Conservation (phyloP, 352 stramenopile genomes). For the Phytophthora pluvialis region DNA sequence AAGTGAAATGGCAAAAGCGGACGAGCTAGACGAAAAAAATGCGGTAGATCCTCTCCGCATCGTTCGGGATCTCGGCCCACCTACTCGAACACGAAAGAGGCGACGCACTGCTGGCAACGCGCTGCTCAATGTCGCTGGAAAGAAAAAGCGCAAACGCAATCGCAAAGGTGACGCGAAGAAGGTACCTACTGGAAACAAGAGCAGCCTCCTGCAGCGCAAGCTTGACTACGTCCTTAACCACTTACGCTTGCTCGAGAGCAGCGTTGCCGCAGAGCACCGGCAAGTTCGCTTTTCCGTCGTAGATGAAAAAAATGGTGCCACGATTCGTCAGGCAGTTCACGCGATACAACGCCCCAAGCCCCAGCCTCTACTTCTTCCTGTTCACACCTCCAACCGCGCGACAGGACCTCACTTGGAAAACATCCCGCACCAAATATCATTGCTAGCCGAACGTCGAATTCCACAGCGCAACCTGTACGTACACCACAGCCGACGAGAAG, state of each 20-base stretch:
- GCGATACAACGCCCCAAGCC: constrained; percentile 9
- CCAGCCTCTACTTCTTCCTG: constrained; percentile 12
- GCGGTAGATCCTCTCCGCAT: constrained; percentile 6
- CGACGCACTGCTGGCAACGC: constrained; percentile 3
- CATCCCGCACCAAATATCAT: not conserved
- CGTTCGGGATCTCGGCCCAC: constrained; percentile 15
- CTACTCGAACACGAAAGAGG: constrained; percentile 22
- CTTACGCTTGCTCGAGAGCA: constrained; percentile 35
- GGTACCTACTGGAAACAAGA: constrained; percentile 38
- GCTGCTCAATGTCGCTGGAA: constrained; percentile 30
- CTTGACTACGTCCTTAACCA: constrained; percentile 51
- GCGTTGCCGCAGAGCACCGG: constrained; percentile 24
- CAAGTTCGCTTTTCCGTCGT: constrained; percentile 47
- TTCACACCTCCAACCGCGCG: not conserved
- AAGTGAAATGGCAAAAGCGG: constrained; percentile 60
- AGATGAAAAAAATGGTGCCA: constrained; percentile 27
- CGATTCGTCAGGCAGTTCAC: constrained; percentile 38
- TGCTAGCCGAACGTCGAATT: not conserved
- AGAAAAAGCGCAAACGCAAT: constrained; percentile 33
- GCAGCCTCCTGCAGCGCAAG: constrained; percentile 35
- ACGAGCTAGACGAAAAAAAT: constrained; percentile 25
- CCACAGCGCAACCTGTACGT: not conserved
- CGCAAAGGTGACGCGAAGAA: constrained; percentile 4
- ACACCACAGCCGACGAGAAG: not conserved
- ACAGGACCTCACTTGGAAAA: not conserved